Evolutionary conservation across 169 alveolate genomes (phyloP).

Genomic region (Cryptosporidium sp.): DNA sequence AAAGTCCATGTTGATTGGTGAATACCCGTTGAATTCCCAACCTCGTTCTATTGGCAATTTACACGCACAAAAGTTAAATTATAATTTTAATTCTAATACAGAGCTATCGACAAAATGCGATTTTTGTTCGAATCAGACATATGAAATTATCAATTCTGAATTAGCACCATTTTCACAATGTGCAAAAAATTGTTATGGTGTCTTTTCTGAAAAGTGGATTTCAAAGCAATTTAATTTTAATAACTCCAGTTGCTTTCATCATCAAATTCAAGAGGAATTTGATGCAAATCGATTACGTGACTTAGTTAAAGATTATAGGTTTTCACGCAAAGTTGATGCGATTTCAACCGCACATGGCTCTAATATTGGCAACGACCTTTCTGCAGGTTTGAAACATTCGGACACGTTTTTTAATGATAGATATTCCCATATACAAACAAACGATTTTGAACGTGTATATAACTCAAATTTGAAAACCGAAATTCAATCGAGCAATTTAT

Average conservation of each 20-base stretch:
- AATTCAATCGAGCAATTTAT: not conserved
- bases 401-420: not conserved
- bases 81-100: not conserved
- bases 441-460: not conserved
- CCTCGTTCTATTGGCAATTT: not conserved
- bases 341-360: not conserved
- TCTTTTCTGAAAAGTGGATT: not conserved
- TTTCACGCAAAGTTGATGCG: not conserved
- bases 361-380: not conserved
- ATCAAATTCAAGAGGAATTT: not conserved
- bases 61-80: not conserved
- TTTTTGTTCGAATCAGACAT: not conserved
- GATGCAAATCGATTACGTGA: not conserved
- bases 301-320: not conserved
- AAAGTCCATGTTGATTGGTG: not conserved
- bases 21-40: not conserved
- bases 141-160: not conserved
- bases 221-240: not conserved
- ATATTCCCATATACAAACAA: not conserved
- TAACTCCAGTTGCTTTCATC: not conserved
- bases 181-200: not conserved
- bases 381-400: not conserved
- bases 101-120: not conserved
- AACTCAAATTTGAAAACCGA: not conserved
- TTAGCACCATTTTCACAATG: not conserved